phyloP scores from a whole-genome alignment of 2,329 filamentous ascomycete species.

The Botryotinia globosa region DNA sequence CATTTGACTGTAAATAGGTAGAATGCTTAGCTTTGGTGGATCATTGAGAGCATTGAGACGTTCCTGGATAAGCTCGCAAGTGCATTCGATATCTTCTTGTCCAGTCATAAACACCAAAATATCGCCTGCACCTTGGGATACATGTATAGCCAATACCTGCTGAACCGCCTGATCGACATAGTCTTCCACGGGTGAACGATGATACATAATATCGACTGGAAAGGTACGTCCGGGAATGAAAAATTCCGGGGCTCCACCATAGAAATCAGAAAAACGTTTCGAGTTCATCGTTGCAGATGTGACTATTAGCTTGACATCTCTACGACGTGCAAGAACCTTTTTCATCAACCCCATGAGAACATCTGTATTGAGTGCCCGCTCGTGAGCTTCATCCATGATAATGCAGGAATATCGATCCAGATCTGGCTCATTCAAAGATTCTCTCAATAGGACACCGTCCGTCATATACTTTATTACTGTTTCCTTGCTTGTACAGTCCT shows the following conservation, averaged over 20 bases:
- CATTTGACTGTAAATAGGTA: slow-evolving; percentile 99
- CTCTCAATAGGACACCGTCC: slow-evolving; percentile 88
- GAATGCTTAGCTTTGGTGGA: slow-evolving; percentile 86
- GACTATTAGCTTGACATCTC: slow-evolving; percentile 93
- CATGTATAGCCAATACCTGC: slow-evolving; percentile 91
- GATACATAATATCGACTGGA: slow-evolving; percentile 94
- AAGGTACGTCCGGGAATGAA: slow-evolving; percentile 95
- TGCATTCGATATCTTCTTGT: slow-evolving; percentile 96
- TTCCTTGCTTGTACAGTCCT: slow-evolving; percentile 94
- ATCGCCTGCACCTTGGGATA: slow-evolving; percentile 88
- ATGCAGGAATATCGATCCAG: slow-evolving; percentile 96
- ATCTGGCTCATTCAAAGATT: slow-evolving; percentile 88
- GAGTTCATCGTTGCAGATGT: slow-evolving; percentile 99
- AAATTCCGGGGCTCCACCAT: slow-evolving; percentile 93
- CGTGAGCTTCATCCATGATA: slow-evolving; percentile 99
- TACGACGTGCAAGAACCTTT: slow-evolving; percentile 84
- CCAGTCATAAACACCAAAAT: slow-evolving; percentile 99
- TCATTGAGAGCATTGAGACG: slow-evolving; percentile 86
- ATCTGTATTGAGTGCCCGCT: slow-evolving; percentile 93
- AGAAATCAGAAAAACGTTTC: slow-evolving; percentile 93
- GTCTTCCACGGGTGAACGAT: slow-evolving; percentile 90
- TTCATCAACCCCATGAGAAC: slow-evolving; percentile 97
- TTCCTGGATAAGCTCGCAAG: slow-evolving; percentile 89
- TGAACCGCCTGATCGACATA: slow-evolving; percentile 97
- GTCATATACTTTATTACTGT: slow-evolving; percentile 99